Conservation (phyloP, 2,329 filamentous ascomycete genomes). For the Monosporascus sp. region DNA sequence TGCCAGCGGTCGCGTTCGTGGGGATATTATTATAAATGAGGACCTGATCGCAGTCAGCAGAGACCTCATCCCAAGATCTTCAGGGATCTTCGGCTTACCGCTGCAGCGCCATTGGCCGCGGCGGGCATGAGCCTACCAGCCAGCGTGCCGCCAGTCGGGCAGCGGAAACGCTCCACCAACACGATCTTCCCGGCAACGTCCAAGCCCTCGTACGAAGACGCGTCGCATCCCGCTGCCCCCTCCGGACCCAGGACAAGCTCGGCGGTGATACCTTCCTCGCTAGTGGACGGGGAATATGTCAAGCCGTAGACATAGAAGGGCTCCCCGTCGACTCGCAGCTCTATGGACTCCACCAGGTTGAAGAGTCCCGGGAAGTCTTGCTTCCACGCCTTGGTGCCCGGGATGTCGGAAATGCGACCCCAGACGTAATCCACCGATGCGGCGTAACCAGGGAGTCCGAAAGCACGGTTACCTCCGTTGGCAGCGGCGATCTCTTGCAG, state of each 20-base stretch:
- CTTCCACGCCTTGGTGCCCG: constrained; percentile 34
- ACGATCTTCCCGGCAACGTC: constrained; percentile 36
- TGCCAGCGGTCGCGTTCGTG: constrained; percentile 32
- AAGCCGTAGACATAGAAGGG: constrained; percentile 34
- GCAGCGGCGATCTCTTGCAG: constrained; percentile 41
- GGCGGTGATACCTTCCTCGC: constrained; percentile 35
- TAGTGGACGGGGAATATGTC: constrained; percentile 42
- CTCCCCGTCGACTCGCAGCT: constrained; percentile 30
- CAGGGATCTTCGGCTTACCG: constrained; percentile 16
- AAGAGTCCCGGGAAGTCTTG: constrained; percentile 44
- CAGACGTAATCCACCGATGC: constrained; percentile 46
- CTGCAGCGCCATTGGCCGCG: constrained; percentile 28
- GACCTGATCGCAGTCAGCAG: constrained; percentile 13
- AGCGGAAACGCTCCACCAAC: constrained; percentile 33
- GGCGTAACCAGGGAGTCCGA: constrained; percentile 43
- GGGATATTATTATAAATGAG: constrained; percentile 34
- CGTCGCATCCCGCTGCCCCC: constrained; percentile 33
- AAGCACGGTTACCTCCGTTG: constrained; percentile 49
- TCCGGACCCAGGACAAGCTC: constrained; percentile 33
- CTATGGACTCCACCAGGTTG: constrained; percentile 33
- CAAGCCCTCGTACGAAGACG: constrained; percentile 26
- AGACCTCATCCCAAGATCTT: too few relatives aligned
- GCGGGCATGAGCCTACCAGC: constrained; percentile 34
- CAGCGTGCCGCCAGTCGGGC: constrained; percentile 34
- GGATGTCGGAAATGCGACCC: constrained; percentile 35